These are phyloP conservation scores for Ogataea glucozyma DNA, from an alignment of 805 yeast genomes.

Conservation along the genomic window DNA sequence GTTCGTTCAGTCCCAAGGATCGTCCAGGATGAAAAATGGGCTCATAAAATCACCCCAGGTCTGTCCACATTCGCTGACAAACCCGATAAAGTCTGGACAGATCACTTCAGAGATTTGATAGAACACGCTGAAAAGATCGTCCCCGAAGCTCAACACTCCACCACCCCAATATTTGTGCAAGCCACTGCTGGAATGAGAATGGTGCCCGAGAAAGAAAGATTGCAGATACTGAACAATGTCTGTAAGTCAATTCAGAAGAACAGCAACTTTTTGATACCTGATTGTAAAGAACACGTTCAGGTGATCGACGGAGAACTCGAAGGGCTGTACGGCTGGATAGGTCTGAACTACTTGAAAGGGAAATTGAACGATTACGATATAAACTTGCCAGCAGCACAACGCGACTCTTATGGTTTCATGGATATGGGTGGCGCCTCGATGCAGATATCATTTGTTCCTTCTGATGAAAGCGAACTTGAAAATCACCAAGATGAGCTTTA, in stretches of 20 bases:
- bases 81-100: constrained; percentile 60
- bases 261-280: constrained; percentile 54
- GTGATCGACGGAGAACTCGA: constrained; percentile 94
- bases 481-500: constrained; percentile 75
- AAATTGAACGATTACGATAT: constrained; percentile 52
- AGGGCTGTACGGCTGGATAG: constrained; percentile 95
- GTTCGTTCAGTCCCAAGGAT: constrained; percentile 68
- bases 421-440: constrained; percentile 99
- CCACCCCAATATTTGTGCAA: constrained; percentile 85
- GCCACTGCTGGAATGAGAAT: constrained; percentile 98
- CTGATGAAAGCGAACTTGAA: constrained; percentile 53
- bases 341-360: constrained; percentile 79
- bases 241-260: constrained; percentile 58
- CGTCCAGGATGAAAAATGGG: constrained; percentile 66
- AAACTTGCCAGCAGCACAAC: constrained; percentile 23
- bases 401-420: constrained; percentile 80
- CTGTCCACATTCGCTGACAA: constrained; percentile 65
- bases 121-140: constrained; percentile 69
- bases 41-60: constrained; percentile 77
- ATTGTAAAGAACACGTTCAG: constrained; percentile 72
- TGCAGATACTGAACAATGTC: constrained; percentile 54
- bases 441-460: constrained; percentile 91
- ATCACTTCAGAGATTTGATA: constrained; percentile 67
- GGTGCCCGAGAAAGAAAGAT: constrained; percentile 54
- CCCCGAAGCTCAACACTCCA: constrained; percentile 57